These are phyloP conservation scores for Phytophthora pseudosyringae DNA, from an alignment of 352 stramenopile species.

Conservation along the genomic window DNA sequence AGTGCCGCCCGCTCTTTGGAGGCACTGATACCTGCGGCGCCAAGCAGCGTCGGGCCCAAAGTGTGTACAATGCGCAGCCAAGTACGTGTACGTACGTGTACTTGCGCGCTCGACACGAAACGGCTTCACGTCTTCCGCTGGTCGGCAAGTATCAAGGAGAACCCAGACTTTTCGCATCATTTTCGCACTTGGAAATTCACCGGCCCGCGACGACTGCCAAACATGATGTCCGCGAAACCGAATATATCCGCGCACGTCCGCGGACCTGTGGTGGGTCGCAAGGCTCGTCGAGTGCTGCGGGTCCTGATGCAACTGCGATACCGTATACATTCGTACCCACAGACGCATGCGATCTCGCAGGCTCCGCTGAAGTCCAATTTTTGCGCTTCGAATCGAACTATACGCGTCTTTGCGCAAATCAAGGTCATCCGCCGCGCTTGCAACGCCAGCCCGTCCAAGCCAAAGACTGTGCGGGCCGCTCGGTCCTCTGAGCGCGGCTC, in stretches of 20 bases:
- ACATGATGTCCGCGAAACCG: constrained; percentile 5
- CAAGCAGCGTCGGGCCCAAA: constrained; percentile 24
- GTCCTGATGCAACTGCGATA: constrained; percentile 8
- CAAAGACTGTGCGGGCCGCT: constrained; percentile 7
- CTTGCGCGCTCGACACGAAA: too few species aligned
- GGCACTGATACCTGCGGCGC: background rate
- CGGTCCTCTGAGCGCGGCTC: constrained; percentile 12
- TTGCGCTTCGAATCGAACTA: too few species aligned
- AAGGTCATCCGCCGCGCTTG: constrained; percentile 24
- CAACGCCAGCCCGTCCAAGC: constrained; percentile 18
- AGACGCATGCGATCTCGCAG: too few species aligned
- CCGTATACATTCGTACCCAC: constrained; percentile 1
- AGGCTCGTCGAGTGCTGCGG: too few species aligned
- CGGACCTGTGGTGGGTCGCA: too few species aligned
- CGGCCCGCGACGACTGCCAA: background rate
- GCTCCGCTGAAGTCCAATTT: too few species aligned
- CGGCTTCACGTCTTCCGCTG: too few species aligned
- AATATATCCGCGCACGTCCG: too few species aligned
- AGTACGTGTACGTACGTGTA: too few species aligned
- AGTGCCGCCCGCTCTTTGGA: too few species aligned
- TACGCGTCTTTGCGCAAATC: constrained; percentile 27
- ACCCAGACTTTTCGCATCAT: constrained; percentile 28
- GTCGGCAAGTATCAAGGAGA: constrained; percentile 9
- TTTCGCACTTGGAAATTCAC: constrained; percentile 16
- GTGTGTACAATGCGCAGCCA: too few species aligned